These are phyloP conservation scores for Dothidotthia symphoricarpi DNA, from an alignment of 2,329 filamentous ascomycete genomes.

Conservation along the genomic window DNA sequence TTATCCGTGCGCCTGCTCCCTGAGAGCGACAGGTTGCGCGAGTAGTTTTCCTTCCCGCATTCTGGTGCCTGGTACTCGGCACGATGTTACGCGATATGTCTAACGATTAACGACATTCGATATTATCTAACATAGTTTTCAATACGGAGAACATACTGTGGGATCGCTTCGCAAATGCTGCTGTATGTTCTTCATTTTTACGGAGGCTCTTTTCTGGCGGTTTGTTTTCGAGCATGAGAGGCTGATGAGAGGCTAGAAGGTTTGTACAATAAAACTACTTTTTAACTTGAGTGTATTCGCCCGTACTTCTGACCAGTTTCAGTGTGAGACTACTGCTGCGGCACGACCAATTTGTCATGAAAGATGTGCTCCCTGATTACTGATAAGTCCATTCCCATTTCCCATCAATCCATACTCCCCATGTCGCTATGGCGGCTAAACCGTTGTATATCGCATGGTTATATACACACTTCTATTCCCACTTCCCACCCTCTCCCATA, in stretches of 20 bases:
- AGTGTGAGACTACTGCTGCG: too few relatives aligned
- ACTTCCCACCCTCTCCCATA: slow-evolving; percentile 18
- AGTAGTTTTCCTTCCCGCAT: background rate
- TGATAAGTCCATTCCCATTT: too few relatives aligned
- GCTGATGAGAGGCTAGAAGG: slow-evolving; percentile 12
- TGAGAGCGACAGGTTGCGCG: too few relatives aligned
- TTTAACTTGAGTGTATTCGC: too few relatives aligned
- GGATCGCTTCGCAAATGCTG: slow-evolving; percentile 11
- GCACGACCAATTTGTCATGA: too few relatives aligned
- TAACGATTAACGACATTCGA: slow-evolving; percentile 19
- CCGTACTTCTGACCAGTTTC: too few relatives aligned
- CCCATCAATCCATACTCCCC: too few relatives aligned
- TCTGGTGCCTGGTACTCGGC: slow-evolving; percentile 1
- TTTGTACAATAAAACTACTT: slow-evolving; percentile 24
- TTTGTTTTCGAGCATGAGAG: slow-evolving; percentile 22
- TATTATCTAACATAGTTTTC: slow-evolving; percentile 2
- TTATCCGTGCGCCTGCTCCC: slow-evolving; percentile 5
- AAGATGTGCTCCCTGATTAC: too few relatives aligned
- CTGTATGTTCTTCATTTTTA: slow-evolving; percentile 15
- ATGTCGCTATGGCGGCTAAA: too few relatives aligned
- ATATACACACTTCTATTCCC: slow-evolving; percentile 15
- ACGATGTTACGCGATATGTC: slow-evolving; percentile 10
- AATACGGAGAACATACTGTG: too few relatives aligned
- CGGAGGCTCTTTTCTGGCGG: slow-evolving; percentile 7
- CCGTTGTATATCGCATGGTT: too few relatives aligned